A percentile compares a stretch with the other conserved stretches of the same genome.
Evolutionary conservation across 768 basidiomycete species (phyloP).

Genomic region (Collybia sp.): DNA sequence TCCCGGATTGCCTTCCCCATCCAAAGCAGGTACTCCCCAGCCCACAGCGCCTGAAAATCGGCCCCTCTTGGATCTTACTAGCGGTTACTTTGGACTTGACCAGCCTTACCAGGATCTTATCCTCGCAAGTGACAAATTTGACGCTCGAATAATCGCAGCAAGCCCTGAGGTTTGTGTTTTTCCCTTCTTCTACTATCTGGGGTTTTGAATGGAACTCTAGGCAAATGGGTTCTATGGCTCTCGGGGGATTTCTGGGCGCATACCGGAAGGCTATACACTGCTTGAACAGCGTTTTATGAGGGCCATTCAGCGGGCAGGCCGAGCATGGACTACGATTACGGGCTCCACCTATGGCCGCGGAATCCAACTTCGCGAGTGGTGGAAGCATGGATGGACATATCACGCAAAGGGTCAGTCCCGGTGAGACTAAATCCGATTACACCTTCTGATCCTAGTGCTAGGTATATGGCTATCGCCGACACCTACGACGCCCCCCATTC

Average conservation of each 20-base stretch:
- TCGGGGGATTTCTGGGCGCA: conserved; percentile 82
- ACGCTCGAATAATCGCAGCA: conserved; percentile 76
- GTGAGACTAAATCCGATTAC: not conserved
- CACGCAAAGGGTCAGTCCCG: conserved; percentile 84
- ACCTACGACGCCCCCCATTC: conserved; percentile 42
- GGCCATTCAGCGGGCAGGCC: conserved; percentile 47
- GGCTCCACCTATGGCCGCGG: conserved; percentile 30
- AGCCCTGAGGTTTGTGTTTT: conserved; percentile 69
- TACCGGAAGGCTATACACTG: conserved; percentile 93
- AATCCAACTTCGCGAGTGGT: conserved; percentile 85
- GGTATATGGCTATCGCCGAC: conserved; percentile 82
- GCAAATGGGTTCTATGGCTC: conserved; percentile 97
- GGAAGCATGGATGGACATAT: conserved; percentile 89
- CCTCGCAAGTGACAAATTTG: conserved; percentile 48
- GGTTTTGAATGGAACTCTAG: conserved; percentile 29
- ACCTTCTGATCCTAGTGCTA: conserved; percentile 19
- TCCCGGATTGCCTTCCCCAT: conserved; percentile 1
- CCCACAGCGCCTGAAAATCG: conserved; percentile 19
- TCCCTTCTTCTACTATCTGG: not conserved
- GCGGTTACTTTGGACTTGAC: conserved; percentile 92
- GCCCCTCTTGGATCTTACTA: conserved; percentile 78
- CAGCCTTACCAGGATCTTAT: conserved; percentile 72
- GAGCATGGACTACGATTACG: conserved; percentile 25
- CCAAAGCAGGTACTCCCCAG: not conserved
- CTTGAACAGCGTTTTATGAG: conserved; percentile 82